Evolutionary conservation across 805 yeast genomes (phyloP).

Genomic region (Candida cerambycidarum): DNA sequence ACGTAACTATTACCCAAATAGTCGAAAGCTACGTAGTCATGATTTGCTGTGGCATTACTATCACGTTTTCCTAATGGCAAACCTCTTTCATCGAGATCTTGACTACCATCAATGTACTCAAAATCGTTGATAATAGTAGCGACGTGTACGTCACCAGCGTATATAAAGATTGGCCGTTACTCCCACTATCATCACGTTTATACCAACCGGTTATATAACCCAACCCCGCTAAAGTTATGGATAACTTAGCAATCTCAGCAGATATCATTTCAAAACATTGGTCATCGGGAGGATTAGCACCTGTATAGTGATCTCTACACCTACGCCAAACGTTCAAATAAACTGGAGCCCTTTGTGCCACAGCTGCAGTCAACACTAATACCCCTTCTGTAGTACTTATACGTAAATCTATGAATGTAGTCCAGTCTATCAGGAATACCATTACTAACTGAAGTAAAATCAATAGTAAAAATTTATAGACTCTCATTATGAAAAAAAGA

Average conservation of each 20-base stretch:
- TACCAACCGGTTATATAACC: slow-evolving; percentile 1
- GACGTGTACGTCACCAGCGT: slow-evolving; percentile 2
- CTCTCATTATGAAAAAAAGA: not conserved
- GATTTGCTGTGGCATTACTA: not conserved
- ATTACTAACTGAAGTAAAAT: slow-evolving; percentile 1
- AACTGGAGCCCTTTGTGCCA: slow-evolving; percentile 3
- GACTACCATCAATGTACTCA: slow-evolving; percentile 1
- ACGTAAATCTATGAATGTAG: slow-evolving; percentile 1
- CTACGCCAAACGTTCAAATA: slow-evolving; percentile 2
- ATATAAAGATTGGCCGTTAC: not conserved
- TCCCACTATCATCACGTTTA: not conserved
- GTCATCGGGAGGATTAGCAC: slow-evolving; percentile 2
- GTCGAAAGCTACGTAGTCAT: not conserved
- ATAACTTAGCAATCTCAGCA: slow-evolving; percentile 2
- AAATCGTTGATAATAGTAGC: not conserved
- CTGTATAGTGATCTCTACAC: slow-evolving; percentile 3
- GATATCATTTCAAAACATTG: slow-evolving; percentile 4
- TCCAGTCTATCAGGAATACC: slow-evolving; percentile 2
- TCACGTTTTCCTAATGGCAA: not conserved
- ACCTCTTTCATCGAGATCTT: not conserved
- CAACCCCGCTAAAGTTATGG: slow-evolving; percentile 1
- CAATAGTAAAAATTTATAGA: slow-evolving; percentile 2
- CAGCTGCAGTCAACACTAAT: slow-evolving; percentile 3
- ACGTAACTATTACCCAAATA: slow-evolving; percentile 1
- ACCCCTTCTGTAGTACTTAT: slow-evolving; percentile 1